Evolutionary conservation across 768 basidiomycete genomes (phyloP), one percentile per base, ranked within the genome.

Genomic region (Plicaturopsis crispa): DNA sequence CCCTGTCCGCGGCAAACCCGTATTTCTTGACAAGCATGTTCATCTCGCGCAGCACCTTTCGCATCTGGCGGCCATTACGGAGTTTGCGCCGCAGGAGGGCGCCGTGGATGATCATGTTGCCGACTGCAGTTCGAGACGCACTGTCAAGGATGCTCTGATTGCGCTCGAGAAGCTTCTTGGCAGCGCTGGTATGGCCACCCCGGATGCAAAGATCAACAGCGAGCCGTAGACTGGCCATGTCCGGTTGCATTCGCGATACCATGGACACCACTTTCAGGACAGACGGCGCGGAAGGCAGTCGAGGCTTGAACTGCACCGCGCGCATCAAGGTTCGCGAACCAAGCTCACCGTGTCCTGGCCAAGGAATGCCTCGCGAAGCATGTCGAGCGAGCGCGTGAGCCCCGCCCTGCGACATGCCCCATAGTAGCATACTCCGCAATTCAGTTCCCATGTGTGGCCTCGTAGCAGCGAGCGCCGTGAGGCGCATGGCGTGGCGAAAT

Each of bases 1-100:
- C 63, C 7, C 78, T 67, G 52, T 90, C 84, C 6, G 79, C 74
- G 8, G 51, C 51, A 51, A 87, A 84, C 5, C 57, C 66, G 24
- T 67, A 64, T 31, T 62, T 50, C 34, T 56, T 47, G 31, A 61
- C 52, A 21, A 87, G 66, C 10, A 60, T 43, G 24, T 64, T 53
- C 38, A 75, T 63, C 21, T 66, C 55, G 4, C 50, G 53, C 14
- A 62, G 39, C 13, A 49, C 39, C 35, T 31, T 38, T 18, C 67
- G 63, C n/a, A 79, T 58, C 10, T 70, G 57, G 33, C 67, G 66
- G 21, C 61, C 64, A 40, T 73, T 59, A 20, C 57, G 57, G 24
- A 48, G 46, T 23, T 56, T 49, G 22, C 42, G 52, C 14, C 40
- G 48, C 13, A 50, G 43, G 22, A 71, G 44, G 5, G 62, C 49